Evolutionary conservation across 2,329 filamentous ascomycete genomes (phyloP), one percentile per base, ranked within the genome.

Genomic region (Ophioceras dolichostomum): DNA sequence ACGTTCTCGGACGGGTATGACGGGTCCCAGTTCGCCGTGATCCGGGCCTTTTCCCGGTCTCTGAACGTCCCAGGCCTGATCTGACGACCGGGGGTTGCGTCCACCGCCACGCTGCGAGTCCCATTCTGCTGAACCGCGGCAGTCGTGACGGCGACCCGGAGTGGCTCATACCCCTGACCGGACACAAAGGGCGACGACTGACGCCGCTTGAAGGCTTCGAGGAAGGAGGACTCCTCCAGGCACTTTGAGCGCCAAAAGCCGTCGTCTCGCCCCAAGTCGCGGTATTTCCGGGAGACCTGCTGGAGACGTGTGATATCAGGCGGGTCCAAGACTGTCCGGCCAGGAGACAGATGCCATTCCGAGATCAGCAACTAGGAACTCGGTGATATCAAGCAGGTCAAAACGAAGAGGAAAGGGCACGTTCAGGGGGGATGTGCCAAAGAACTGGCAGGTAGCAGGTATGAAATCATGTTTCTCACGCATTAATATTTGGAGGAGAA

Each of bases 11-110:
- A 62, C 0, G 77, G 73, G 44, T 81, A 86, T 0, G 74, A 75
- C 1, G 84, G 84, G 47, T 94, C 85, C 87, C 87, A 94, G 47
- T 85, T 85, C 4, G 79, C 78, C 50, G 83, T 64, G 40, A 84
- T 70, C 35, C 76, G 70, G 17, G 62, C 58, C 39, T 62, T 61
- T 30, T 17, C 4, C 17, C 17, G 14, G 30, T 18, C 8, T 17
- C 9, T 13, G 10, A 12, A n/a, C n/a, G n/a, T n/a, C n/a, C n/a
- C n/a, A n/a, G n/a, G n/a, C n/a, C n/a, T n/a, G n/a, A n/a, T n/a
- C n/a, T n/a, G n/a, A n/a, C n/a, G n/a, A n/a, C n/a, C n/a, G n/a
- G n/a, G n/a, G n/a, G n/a, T n/a, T n/a, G n/a, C n/a, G n/a, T n/a
- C n/a, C n/a, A n/a, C n/a, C n/a, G n/a, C n/a, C n/a, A n/a, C n/a